These are phyloP conservation scores for Citrullus colocynthis DNA, from an alignment of 306 rosid species.

Conservation along the genomic window DNA sequence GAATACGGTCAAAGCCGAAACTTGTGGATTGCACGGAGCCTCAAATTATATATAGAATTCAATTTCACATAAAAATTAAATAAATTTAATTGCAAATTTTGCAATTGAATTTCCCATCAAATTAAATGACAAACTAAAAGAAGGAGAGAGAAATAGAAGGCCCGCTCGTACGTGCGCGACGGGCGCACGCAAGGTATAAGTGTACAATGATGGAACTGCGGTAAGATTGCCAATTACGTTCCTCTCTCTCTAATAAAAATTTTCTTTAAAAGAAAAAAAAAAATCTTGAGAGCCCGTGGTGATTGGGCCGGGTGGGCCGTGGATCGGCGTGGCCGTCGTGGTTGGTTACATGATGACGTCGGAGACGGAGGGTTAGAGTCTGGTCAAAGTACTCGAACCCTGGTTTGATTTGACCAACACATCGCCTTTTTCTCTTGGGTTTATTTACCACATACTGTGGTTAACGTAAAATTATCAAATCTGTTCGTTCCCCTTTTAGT, in stretches of 20 bases:
- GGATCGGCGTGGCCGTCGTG: not conserved
- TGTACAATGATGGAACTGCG: constrained; percentile 12
- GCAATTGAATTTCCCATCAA: not conserved
- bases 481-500: too few species aligned
- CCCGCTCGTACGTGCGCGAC: constrained; percentile 8
- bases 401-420: not conserved
- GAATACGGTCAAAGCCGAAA: constrained; percentile 35
- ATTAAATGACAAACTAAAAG: not conserved
- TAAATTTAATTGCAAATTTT: not conserved
- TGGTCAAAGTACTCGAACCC: not conserved
- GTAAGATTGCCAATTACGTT: not conserved
- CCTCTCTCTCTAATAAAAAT: not conserved
- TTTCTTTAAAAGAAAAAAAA: not conserved
- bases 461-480: not conserved
- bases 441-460: not conserved
- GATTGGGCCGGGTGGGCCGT: constrained; percentile 2
- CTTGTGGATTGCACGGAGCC: constrained; percentile 29
- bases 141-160: not conserved
- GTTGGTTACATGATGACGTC: not conserved
- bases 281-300: not conserved
- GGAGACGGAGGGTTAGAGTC: not conserved
- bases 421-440: not conserved
- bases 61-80: constrained; percentile 30
- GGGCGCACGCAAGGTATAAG: constrained; percentile 16
- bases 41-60: constrained; percentile 54